Percentiles rank a stretch among this genome's conserved stretches.
Evolutionary conservation across 805 yeast species (phyloP).

Genomic region (Saccharomycopsis fermentans): DNA sequence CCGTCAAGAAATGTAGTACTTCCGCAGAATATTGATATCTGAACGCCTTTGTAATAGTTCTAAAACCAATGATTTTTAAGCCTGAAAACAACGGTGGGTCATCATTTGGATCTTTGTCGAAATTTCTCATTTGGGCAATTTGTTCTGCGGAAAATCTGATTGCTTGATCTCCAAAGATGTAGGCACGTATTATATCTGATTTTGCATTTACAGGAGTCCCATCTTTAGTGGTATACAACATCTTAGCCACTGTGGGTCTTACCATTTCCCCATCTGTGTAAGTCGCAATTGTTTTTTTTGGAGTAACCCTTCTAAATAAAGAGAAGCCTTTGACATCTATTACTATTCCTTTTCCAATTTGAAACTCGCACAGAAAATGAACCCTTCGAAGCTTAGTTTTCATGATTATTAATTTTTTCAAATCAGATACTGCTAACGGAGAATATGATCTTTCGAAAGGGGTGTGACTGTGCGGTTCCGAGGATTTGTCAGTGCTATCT

Average conservation of each 20-base stretch:
- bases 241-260: conserved; percentile 40
- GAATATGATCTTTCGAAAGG: background rate
- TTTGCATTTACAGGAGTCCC: conserved; percentile 33
- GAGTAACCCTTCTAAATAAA: conserved; percentile 44
- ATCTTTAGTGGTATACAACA: conserved; percentile 27
- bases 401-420: conserved; percentile 40
- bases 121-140: conserved; percentile 25
- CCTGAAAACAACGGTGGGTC: conserved; percentile 23
- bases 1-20: conserved; percentile 55
- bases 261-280: conserved; percentile 44
- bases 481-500: background rate
- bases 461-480: background rate
- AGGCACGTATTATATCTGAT: conserved; percentile 29
- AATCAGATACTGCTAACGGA: conserved; percentile 20
- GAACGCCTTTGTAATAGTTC: conserved; percentile 33
- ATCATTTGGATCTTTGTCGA: conserved; percentile 21
- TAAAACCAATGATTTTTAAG: conserved; percentile 60
- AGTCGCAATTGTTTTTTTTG: conserved; percentile 40
- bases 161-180: conserved; percentile 37
- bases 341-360: conserved; percentile 42
- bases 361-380: conserved; percentile 51
- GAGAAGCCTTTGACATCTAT: conserved; percentile 68
- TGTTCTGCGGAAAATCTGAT: conserved; percentile 32
- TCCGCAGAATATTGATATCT: conserved; percentile 42
- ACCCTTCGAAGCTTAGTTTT: conserved; percentile 55